Base-by-base conservation (phyloP, 2,329 filamentous ascomycete genomes). In the Xylariaceae sp. region DNA sequence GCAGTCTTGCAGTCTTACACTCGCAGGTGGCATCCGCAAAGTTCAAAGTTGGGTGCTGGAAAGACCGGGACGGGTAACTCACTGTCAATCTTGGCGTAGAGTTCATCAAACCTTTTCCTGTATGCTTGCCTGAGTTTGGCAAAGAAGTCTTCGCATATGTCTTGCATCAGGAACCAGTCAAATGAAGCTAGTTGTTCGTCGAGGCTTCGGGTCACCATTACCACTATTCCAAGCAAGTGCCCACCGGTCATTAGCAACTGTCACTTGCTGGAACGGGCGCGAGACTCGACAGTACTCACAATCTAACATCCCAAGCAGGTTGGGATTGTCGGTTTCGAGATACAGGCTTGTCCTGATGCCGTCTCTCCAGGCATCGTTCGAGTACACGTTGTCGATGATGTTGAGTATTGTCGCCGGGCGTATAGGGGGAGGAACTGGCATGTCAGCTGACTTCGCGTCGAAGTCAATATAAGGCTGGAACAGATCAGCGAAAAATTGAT, bases 91-190 rank as follows among this genome's bases (percentile, higher is more conserved):
- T 48, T 11, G 8, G 4, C 5, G 46, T 37, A 48, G 11, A 46
- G 35, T 44, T 9, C 26, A 2, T 32, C 3, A 31, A 48, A 50
- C 9, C 11, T 51, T 1, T 40, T 12, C 3, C 2, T 26, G n/a
- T 40, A 29, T 4, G 2, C 26, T 4, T 32, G 1, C 27, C 47
- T 58, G 35, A 58, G 41, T 19, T 2, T 26, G 26, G 19, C 9
- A 9, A 58, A 56, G n/a, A 58, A 49, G 2, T 34, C 31, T 9
- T 48, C 11, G 31, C 56, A 58, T n/a, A 6, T 30, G 7, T 56
- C 47, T 34, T 56, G 32, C 50, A 58, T 53, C 0, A 3, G 29
- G 43, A 51, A 47, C 47, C 50, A 58, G 37, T 53, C 43, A 43
- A 58, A 55, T 6, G 31, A 44, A 2, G 32, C n/a, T 27, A 51